Evolutionary conservation across 352 stramenopile genomes (phyloP).

Genomic region (Globisporangium uncinulatum): DNA sequence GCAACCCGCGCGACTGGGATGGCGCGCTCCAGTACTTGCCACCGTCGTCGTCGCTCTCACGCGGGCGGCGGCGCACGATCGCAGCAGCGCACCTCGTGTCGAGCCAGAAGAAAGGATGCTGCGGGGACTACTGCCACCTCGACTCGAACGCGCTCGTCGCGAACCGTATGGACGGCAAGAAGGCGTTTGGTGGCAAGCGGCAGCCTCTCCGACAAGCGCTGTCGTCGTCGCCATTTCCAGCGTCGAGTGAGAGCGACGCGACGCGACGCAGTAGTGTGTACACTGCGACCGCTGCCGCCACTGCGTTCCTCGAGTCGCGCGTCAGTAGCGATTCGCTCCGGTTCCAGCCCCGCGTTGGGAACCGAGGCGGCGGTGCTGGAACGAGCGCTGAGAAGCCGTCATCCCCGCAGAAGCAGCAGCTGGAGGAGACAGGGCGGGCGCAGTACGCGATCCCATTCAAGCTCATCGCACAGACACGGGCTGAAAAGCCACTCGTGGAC

Average conservation of each 20-base stretch:
- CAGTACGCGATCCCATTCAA: slow-evolving; percentile 76
- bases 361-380: slow-evolving; percentile 23
- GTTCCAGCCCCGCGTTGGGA: slow-evolving; percentile 9
- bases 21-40: slow-evolving; percentile 53
- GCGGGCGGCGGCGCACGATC: slow-evolving; percentile 36
- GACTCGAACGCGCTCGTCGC: slow-evolving; percentile 30
- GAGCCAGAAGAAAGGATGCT: slow-evolving; percentile 70
- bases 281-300: slow-evolving; percentile 45
- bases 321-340: slow-evolving; percentile 17
- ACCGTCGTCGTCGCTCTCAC: slow-evolving; percentile 44
- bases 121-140: slow-evolving; percentile 61
- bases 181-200: slow-evolving; percentile 5
- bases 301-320: slow-evolving; percentile 43
- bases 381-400: slow-evolving; percentile 17
- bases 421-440: slow-evolving; percentile 7
- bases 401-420: slow-evolving; percentile 13
- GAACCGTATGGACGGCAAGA: slow-evolving; percentile 35
- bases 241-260: slow-evolving; percentile 14
- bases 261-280: slow-evolving; percentile 39
- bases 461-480: slow-evolving; percentile 66
- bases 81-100: slow-evolving; percentile 64
- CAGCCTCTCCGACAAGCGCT: neutral
- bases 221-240: neutral
- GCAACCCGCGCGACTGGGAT: slow-evolving; percentile 37
- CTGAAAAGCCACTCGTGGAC: slow-evolving; percentile 75